These are phyloP conservation scores for Aureobasidium sp. DNA, from an alignment of 2,329 filamentous ascomycete genomes.

Conservation along the genomic window DNA sequence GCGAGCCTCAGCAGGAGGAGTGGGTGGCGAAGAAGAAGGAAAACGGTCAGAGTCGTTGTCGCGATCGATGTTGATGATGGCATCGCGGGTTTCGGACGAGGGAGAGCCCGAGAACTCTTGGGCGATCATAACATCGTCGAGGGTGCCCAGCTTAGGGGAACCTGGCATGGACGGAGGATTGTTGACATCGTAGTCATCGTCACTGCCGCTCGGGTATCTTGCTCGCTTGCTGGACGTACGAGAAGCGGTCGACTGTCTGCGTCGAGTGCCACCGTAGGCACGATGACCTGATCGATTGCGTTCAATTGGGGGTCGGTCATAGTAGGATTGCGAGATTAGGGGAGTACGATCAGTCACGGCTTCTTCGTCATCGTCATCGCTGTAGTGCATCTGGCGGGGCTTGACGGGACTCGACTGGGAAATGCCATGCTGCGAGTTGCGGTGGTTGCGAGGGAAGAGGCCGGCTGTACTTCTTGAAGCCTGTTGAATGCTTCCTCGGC, in stretches of 20 bases:
- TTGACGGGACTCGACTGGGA: slow-evolving; percentile 15
- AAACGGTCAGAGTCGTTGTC: slow-evolving; percentile 22
- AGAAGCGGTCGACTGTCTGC: slow-evolving; percentile 22
- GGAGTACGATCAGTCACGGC: slow-evolving; percentile 49
- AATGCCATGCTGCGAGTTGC: slow-evolving; percentile 11
- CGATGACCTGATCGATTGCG: slow-evolving; percentile 23
- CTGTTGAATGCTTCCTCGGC: slow-evolving; percentile 39
- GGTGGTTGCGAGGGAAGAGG: slow-evolving; percentile 13
- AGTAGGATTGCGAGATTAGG: slow-evolving; percentile 39
- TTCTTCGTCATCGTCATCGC: slow-evolving; percentile 38
- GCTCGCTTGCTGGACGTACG: slow-evolving; percentile 20
- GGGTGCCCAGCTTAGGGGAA: slow-evolving; percentile 49
- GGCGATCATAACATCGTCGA: slow-evolving; percentile 61
- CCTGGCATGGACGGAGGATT: slow-evolving; percentile 57
- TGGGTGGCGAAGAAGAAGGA: slow-evolving; percentile 34
- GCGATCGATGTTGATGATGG: slow-evolving; percentile 45
- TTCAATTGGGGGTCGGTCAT: slow-evolving; percentile 17
- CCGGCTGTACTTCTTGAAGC: slow-evolving; percentile 16
- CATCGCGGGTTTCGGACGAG: slow-evolving; percentile 36
- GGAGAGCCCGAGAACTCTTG: slow-evolving; percentile 48
- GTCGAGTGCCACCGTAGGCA: slow-evolving; percentile 8
- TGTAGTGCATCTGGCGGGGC: slow-evolving; percentile 14
- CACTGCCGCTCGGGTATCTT: slow-evolving; percentile 16
- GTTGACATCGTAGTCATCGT: slow-evolving; percentile 53
- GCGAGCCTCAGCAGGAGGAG: slow-evolving; percentile 35